Base-by-base conservation (phyloP, 1,284 basidiomycete genomes). In the Leccinum cinnamomeum region DNA sequence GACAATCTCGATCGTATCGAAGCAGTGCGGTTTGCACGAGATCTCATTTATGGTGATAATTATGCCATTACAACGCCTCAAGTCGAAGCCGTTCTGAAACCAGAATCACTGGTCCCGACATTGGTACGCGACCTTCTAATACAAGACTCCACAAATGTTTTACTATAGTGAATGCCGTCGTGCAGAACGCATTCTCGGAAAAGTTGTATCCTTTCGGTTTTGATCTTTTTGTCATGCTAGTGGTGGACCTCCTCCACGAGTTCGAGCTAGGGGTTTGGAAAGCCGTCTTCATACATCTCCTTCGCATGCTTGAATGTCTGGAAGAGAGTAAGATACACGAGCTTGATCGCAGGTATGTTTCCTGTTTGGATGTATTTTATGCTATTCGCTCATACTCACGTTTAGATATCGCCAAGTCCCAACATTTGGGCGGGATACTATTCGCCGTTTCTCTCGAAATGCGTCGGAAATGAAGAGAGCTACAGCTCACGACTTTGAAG, bases 381-480 rank as follows among this genome's bases (percentile, higher is more conserved):
- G 8, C 0, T 12, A 46, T 0, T 46, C 11, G 0, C 44, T 46
- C 16, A 20, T 0, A 0, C n/a, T 20, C 3, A 46, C 44, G 0
- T 23, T 51, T 0, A 51, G 48, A 51, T 51, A 51, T 20, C 48
- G 23, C 23, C 48, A 51, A 51, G 23, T 51, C 23, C 48, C 48
- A 0, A 25, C 48, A 14, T 51, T 51, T 25, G 48, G 48, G 23
- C 48, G 23, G 12, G 48, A 20, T 51, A 51, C 48, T 0, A 51
- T 51, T 20, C 18, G 48, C 0, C 48, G 23, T 51, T 51, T 51
- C 0, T 23, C 20, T 7, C 23, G 48, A 14, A 51, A 51, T 0
- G 23, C 20, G 0, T 51, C 48, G 12, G 48, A 51, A 25, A 23
- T 51, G 48, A 51, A 51, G 23, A 51, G 48, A 25, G 20, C 48